phyloP scores from a whole-genome alignment of 768 basidiomycete species.

The Suillus weaverae region DNA sequence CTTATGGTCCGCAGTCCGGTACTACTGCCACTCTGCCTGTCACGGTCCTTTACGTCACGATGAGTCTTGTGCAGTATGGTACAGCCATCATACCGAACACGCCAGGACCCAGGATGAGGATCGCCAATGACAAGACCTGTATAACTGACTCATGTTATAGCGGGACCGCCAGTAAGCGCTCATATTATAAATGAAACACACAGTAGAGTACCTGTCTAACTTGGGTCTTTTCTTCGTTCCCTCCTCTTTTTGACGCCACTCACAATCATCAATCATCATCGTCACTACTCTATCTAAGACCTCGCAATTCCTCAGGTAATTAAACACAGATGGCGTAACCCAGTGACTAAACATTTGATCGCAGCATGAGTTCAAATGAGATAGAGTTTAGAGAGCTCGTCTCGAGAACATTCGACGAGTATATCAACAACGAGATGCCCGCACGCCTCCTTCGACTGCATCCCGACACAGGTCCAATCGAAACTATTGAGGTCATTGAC shows the following conservation, averaged over 20 bases:
- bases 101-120: not conserved
- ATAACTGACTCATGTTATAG: not conserved
- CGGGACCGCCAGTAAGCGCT: not conserved
- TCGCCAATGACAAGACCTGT: not conserved
- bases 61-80: not conserved
- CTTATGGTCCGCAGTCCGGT: not conserved
- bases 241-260: not conserved
- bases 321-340: not conserved
- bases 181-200: not conserved
- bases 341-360: not conserved
- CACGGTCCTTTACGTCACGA: not conserved
- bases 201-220: not conserved
- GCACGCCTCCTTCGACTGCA: conserved; percentile 8
- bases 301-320: not conserved
- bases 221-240: not conserved
- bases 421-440: conserved; percentile 12
- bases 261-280: not conserved
- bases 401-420: conserved; percentile 4
- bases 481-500: conserved; percentile 1
- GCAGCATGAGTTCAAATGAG: not conserved
- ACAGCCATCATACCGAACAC: not conserved
- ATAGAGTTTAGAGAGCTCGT: not conserved
- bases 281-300: not conserved
- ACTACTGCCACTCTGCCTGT: too few relatives aligned
- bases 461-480: not conserved